Percentiles rank a stretch among this genome's conserved stretches.
Evolutionary conservation across 2,329 filamentous ascomycete species (phyloP).

Genomic region (Trichoderma cornu-damae): DNA sequence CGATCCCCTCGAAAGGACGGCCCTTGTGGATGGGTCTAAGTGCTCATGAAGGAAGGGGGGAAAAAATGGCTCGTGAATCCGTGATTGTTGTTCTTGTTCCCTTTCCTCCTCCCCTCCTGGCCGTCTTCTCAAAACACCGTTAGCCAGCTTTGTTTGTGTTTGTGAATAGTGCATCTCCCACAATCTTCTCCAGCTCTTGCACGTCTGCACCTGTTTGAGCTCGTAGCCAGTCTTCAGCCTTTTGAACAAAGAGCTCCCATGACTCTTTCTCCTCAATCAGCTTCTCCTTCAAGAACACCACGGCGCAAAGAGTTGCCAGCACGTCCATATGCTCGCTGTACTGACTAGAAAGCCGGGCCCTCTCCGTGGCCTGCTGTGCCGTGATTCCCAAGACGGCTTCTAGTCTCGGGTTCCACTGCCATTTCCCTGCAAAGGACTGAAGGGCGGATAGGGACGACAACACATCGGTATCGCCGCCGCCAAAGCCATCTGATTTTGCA

Average conservation of each 20-base stretch:
- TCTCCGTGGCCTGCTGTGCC: background rate
- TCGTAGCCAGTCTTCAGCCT: conserved; percentile 50
- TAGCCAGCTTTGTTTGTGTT: too few species aligned
- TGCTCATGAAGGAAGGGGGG: background rate
- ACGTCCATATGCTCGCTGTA: conserved; percentile 18
- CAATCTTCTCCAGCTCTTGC: conserved; percentile 20
- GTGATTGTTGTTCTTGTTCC: too few species aligned
- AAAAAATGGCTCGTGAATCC: too few species aligned
- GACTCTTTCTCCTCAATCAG: conserved; percentile 44
- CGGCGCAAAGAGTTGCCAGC: conserved; percentile 29
- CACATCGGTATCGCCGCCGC: background rate
- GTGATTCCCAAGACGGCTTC: conserved; percentile 26
- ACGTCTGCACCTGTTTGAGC: conserved; percentile 19
- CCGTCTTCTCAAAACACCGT: too few species aligned
- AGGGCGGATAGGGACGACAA: conserved; percentile 42
- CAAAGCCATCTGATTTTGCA: background rate
- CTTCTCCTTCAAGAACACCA: conserved; percentile 40
- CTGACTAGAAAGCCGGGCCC: conserved; percentile 14
- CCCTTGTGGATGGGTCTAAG: background rate
- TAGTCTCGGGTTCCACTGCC: conserved; percentile 30
- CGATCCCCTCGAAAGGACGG: background rate
- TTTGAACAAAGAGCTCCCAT: conserved; percentile 61
- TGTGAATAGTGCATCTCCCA: conserved; percentile 16
- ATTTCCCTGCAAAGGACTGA: conserved; percentile 40
- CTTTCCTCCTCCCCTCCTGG: too few species aligned